Evolutionary conservation across 768 basidiomycete genomes (phyloP).

Genomic region (Filobasidium wieringae): DNA sequence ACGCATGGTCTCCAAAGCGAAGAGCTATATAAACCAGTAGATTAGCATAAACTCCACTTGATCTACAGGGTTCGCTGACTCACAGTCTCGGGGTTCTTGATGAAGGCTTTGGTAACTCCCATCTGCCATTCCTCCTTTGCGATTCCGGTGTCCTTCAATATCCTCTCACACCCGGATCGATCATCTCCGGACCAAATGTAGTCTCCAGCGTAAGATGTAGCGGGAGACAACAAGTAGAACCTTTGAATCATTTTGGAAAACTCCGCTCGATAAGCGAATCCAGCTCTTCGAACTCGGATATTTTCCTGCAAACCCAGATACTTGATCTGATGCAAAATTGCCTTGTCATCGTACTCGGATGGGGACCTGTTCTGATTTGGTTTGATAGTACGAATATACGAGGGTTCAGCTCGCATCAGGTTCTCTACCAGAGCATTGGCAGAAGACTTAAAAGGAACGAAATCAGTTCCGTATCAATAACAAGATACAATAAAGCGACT

Average conservation of each 20-base stretch:
- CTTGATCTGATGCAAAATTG: constrained; percentile 96
- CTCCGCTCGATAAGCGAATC: constrained; percentile 95
- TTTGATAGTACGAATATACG: constrained; percentile 98
- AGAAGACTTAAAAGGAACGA: constrained; percentile 49
- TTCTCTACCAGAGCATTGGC: constrained; percentile 93
- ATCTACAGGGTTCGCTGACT: constrained; percentile 21
- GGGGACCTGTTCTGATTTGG: constrained; percentile 91
- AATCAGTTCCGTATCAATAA: not conserved
- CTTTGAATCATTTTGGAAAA: constrained; percentile 99
- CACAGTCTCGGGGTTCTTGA: constrained; percentile 97
- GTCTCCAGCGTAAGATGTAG: constrained; percentile 95
- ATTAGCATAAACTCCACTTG: not conserved
- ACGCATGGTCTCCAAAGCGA: constrained; percentile 95
- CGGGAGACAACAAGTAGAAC: constrained; percentile 87
- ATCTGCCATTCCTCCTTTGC: constrained; percentile 98
- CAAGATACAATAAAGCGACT: constrained; percentile 6
- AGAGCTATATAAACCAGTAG: constrained; percentile 50
- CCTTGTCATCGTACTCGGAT: constrained; percentile 85
- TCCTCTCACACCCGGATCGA: constrained; percentile 80
- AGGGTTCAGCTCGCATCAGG: constrained; percentile 73
- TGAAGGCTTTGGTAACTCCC: constrained; percentile 97
- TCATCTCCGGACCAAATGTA: constrained; percentile 91
- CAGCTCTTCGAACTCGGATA: constrained; percentile 90
- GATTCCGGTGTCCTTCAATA: constrained; percentile 89
- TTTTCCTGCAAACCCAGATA: constrained; percentile 98